Evolutionary conservation across 345 rosid species (phyloP), one percentile per base, ranked within the genome.

Genomic region (Psidium guajava): DNA sequence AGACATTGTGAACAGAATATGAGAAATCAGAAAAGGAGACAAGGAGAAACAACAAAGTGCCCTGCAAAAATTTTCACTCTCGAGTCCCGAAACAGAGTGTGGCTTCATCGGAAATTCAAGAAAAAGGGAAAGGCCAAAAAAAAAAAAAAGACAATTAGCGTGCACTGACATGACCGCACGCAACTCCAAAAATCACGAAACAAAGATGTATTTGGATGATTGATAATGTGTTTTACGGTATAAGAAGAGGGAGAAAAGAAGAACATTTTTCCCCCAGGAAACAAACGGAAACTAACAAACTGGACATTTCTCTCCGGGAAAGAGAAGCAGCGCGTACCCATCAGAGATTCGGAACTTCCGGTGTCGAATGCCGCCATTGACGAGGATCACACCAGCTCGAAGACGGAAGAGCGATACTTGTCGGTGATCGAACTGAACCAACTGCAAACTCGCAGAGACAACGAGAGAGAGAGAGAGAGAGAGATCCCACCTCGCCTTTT

Each of bases 351-450:
- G 59, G 81, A 56, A 40, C 80, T 69, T 0, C 80, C 47, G 24
- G 80, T 10, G 47, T 11, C 47, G 10, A 69, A 32, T 18, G 47
- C 80, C 24, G 47, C 80, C 80, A 21, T 20, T 18, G 9, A 11
- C 80, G 80, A 18, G 25, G 80, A 81, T 85, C 83, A 86, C 77
- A 86, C 57, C 85, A 7, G 8, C 32, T 40, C 40, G 69, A n/a
- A 42, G 75, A 27, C 40, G 80, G n/a, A 73, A 59, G n/a, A 73
- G 73, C 56, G 51, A 83, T 52, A 56, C 25, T 90, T 90, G 92
- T 85, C 92, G 87, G 91, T 85, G 89, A 53, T 20, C 44, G 11
- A 25, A 56, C 61, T n/a, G 55, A 32, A 13, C 80, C 80, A 36
- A 32, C 80, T 69, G 80, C 80, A 1, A 36, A 24, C 47, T 36